A percentile compares a stretch with the other conserved stretches of the same genome.
Conservation (phyloP, 1,284 basidiomycete species). For the Microbotryomycetes sp. region DNA sequence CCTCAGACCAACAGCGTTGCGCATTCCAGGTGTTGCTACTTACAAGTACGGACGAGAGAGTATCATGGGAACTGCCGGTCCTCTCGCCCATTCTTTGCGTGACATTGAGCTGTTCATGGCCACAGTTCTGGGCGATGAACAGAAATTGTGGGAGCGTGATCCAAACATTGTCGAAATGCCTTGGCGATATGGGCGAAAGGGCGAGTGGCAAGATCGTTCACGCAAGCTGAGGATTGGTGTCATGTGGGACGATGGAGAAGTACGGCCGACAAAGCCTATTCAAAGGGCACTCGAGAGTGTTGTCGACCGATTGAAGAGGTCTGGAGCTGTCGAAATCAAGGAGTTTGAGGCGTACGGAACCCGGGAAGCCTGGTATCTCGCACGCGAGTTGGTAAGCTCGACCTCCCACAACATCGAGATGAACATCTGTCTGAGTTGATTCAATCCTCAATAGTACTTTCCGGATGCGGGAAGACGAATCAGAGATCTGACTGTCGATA, state of each 20-base stretch:
- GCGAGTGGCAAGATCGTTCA: slow-evolving; percentile 23
- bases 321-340: slow-evolving; percentile 37
- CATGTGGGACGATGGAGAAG: slow-evolving; percentile 44
- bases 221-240: slow-evolving; percentile 41
- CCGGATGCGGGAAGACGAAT: slow-evolving; percentile 39
- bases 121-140: slow-evolving; percentile 32
- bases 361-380: slow-evolving; percentile 38
- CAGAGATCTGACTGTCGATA: slow-evolving; percentile 21
- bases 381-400: slow-evolving; percentile 3
- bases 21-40: slow-evolving; percentile 17
- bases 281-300: slow-evolving; percentile 40
- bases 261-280: slow-evolving; percentile 43
- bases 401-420: slow-evolving; percentile 23
- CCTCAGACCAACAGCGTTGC: slow-evolving; percentile 18
- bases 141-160: slow-evolving; percentile 41
- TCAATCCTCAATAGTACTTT: slow-evolving; percentile 38
- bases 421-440: slow-evolving; percentile 11
- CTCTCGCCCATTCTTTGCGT: slow-evolving; percentile 38
- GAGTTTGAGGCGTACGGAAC: slow-evolving; percentile 33
- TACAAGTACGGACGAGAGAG: slow-evolving; percentile 34
- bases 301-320: slow-evolving; percentile 33
- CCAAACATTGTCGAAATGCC: slow-evolving; percentile 34
- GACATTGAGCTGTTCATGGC: slow-evolving; percentile 42
- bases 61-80: slow-evolving; percentile 39
- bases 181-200: slow-evolving; percentile 25